These are phyloP conservation scores for Phaeoacremonium minimum DNA, from an alignment of 2,329 filamentous ascomycete species.

Conservation along the genomic window DNA sequence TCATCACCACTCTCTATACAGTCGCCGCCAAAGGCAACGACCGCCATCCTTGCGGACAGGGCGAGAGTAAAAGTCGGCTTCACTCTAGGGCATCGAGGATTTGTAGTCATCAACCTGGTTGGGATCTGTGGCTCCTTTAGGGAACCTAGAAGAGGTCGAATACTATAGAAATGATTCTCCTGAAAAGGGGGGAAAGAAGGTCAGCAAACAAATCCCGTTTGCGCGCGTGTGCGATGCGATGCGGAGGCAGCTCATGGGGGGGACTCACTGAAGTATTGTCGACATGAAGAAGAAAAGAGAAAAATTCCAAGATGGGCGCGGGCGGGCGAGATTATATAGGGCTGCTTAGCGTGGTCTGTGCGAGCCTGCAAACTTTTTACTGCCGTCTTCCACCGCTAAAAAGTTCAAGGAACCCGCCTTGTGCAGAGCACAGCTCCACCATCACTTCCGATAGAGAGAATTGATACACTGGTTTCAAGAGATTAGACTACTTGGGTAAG, in stretches of 20 bases:
- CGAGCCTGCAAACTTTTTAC: slow-evolving; percentile 15
- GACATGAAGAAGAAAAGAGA: slow-evolving; percentile 52
- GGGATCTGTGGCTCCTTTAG: slow-evolving; percentile 88
- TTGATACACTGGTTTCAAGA: no score
- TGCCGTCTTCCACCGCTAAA: slow-evolving; percentile 31
- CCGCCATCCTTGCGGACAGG: slow-evolving; percentile 61
- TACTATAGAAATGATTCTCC: slow-evolving; percentile 98
- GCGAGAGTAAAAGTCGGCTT: slow-evolving; percentile 62
- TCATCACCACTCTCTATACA: slow-evolving; percentile 93
- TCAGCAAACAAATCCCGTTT: not conserved
- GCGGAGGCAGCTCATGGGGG: slow-evolving; percentile 21
- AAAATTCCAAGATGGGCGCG: slow-evolving; percentile 25
- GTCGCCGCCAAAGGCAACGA: slow-evolving; percentile 22
- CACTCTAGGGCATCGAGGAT: slow-evolving; percentile 89
- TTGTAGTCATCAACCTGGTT: slow-evolving; percentile 90
- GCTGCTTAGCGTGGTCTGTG: slow-evolving; percentile 14
- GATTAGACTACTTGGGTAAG: no score
- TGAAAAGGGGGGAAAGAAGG: slow-evolving; percentile 20
- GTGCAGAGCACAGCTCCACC: no score
- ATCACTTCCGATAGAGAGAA: no score
- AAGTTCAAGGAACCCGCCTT: no score
- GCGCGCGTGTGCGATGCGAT: not conserved
- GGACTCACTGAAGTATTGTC: slow-evolving; percentile 56
- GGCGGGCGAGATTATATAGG: slow-evolving; percentile 35
- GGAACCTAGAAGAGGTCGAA: slow-evolving; percentile 88